Evolutionary conservation across 352 stramenopile species (phyloP), one percentile per base, ranked within the genome.

Genomic region (Pythium periplocum): DNA sequence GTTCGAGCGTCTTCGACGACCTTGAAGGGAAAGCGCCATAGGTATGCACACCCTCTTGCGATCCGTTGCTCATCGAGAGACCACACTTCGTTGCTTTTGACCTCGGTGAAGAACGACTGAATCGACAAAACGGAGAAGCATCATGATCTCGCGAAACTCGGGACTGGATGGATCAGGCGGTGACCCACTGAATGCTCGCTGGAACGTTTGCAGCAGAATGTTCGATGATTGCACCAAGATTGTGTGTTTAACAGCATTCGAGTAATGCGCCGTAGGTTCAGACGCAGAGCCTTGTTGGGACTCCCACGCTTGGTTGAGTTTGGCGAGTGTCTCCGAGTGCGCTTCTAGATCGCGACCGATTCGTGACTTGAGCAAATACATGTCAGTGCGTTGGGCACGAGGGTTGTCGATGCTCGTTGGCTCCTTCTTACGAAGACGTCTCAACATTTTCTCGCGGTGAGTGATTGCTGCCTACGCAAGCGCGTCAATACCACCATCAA

Each of bases 191-290:
- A 83, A 83, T 10, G 71, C 55, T 32, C 50, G 68, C 42, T 81
- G 80, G 52, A 88, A 86, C 9, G 71, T 62, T 30, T 59, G 69
- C 10, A 88, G 51, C 2, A 86, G 59, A 12, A 76, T 45, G 46
- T 70, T 83, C 33, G 75, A 89, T n/a, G 76, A 61, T 37, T 85
- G 67, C 33, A 67, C 74, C 41, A 86, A 44, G 3, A 86, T 51
- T 33, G 73, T 59, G 37, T 86, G 72, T 36, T 71, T 51, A 5
- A 81, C 37, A 2, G 63, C 62, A 4, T 67, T 68, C 6, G 53
- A 54, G 41, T 77, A 84, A 40, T 11, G 59, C 38, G 7, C 41
- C 30, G 17, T 31, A 17, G 35, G n/a, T 1, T 11, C 4, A n/a
- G 44, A 12, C 44, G 52, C 4, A 8, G 45, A 48, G n/a, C 6